A percentile compares a stretch with the other conserved stretches of the same genome.
These are phyloP conservation scores for Ogataea thermomethanolica DNA, from an alignment of 805 yeast genomes.

Conservation along the genomic window DNA sequence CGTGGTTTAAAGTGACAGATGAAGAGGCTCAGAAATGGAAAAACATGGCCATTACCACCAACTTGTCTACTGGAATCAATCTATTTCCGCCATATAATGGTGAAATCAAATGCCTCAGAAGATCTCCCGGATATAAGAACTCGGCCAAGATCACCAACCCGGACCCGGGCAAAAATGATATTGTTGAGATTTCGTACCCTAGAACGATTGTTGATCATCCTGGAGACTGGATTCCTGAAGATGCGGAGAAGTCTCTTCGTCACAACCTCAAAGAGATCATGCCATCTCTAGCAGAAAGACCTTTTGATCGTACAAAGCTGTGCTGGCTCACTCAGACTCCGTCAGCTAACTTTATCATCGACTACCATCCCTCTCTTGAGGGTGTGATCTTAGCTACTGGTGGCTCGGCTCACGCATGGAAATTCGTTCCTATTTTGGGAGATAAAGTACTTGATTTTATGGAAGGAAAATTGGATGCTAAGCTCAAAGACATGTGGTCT, in stretches of 20 bases:
- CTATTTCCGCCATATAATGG: slow-evolving; percentile 28
- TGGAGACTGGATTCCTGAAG: slow-evolving; percentile 26
- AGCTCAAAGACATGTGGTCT: slow-evolving; percentile 20
- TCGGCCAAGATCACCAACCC: slow-evolving; percentile 20
- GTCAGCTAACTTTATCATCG: slow-evolving; percentile 24
- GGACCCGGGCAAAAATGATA: slow-evolving; percentile 9
- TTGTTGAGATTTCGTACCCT: slow-evolving; percentile 22
- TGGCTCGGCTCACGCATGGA: slow-evolving; percentile 30
- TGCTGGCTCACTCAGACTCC: slow-evolving; percentile 29
- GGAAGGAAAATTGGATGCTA: slow-evolving; percentile 19
- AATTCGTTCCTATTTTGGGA: slow-evolving; percentile 27
- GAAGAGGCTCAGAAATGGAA: slow-evolving; percentile 25
- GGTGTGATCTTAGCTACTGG: slow-evolving; percentile 26
- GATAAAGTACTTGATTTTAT: slow-evolving; percentile 26
- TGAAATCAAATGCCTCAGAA: slow-evolving; percentile 24
- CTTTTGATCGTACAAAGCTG: slow-evolving; percentile 26
- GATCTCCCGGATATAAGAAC: slow-evolving; percentile 28
- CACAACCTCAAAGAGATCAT: slow-evolving; percentile 23
- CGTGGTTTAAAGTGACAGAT: slow-evolving; percentile 23
- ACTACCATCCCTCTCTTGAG: slow-evolving; percentile 21
- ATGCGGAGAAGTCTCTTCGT: slow-evolving; percentile 23
- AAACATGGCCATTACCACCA: slow-evolving; percentile 27
- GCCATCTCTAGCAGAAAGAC: slow-evolving; percentile 22
- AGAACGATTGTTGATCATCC: slow-evolving; percentile 22
- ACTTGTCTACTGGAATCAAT: slow-evolving; percentile 28